Evolutionary conservation across 1,284 basidiomycete species (phyloP), one percentile per base, ranked within the genome.

Genomic region (Crucibulum cyathiforme): DNA sequence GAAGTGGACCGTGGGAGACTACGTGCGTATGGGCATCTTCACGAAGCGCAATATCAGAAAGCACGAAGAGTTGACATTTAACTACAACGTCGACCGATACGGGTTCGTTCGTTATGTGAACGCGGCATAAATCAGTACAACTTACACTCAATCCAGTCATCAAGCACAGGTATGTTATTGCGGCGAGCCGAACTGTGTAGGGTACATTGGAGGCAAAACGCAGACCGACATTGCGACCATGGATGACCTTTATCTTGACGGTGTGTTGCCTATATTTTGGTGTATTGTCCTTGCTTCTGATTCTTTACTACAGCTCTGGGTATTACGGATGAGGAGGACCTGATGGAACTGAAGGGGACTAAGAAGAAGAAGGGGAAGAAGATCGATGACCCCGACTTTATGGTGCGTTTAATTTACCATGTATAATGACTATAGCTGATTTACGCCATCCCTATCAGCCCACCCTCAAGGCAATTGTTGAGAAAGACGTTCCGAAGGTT

Each of bases 41-140:
- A 90, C 97, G 31, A 96, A 93, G 71, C 85, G 97, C 59, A 75
- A 86, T 62, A 93, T 99, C 66, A 76, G 84, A 71, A 86, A 87
- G 71, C 79, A 95, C 63, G 98, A 99, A 73, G 98, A 99, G 77
- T 80, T 99, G 63, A 99, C 97, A 1, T 99, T 99, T 83, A 98
- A 99, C 77, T 99, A 99, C 76, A 99, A 99, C 72, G 98, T 99
- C 49, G 98, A 99, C 76, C 93, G 98, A 60, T 99, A 99, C 74
- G 97, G 97, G 94, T 96, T 63, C 59, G 90, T 82, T 50, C 41
- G n/a, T 24, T 48, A 48, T 31, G 15, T 13, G 35, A 43, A 24
- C 13, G n/a, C 47, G 19, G 10, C 31, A 36, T 48, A 36, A 10
- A 36, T 34, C 31, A 24, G 41, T 10, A 45, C 51, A 41, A 54